A percentile compares a stretch with the other conserved stretches of the same genome.
Conservation (phyloP, 78 protist genomes). For the Dictyostelium firmibasis region DNA sequence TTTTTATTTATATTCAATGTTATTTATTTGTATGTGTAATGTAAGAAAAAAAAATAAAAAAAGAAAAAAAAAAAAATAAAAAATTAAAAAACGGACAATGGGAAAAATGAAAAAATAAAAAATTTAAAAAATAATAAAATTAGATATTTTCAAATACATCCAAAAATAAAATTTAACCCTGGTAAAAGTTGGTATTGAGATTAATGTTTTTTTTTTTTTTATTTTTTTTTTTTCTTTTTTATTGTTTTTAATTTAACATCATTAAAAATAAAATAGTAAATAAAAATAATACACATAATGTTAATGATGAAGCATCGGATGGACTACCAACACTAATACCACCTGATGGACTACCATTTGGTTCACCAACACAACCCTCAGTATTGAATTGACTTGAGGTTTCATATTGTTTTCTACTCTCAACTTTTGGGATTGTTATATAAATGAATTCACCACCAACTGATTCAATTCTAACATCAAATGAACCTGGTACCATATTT, state of each 20-base stretch:
- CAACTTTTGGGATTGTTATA: not conserved
- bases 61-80: not conserved
- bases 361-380: not conserved
- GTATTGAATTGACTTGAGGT: not conserved
- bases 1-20: not conserved
- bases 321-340: not conserved
- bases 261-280: not conserved
- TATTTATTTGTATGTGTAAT: too few relatives aligned
- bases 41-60: too few relatives aligned
- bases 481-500: not conserved
- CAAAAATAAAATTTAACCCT: not conserved
- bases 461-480: conserved; percentile 17
- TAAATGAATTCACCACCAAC: conserved; percentile 1
- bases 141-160: not conserved
- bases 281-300: not conserved
- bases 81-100: not conserved
- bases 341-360: not conserved
- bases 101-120: not conserved
- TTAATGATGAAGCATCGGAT: not conserved
- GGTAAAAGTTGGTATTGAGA: too few relatives aligned
- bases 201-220: too few relatives aligned
- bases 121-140: not conserved
- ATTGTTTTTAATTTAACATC: not conserved
- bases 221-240: too few relatives aligned
- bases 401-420: not conserved